phyloP scores from a whole-genome alignment of 2,329 filamentous ascomycete genomes.

The Fusarium burgessii region DNA sequence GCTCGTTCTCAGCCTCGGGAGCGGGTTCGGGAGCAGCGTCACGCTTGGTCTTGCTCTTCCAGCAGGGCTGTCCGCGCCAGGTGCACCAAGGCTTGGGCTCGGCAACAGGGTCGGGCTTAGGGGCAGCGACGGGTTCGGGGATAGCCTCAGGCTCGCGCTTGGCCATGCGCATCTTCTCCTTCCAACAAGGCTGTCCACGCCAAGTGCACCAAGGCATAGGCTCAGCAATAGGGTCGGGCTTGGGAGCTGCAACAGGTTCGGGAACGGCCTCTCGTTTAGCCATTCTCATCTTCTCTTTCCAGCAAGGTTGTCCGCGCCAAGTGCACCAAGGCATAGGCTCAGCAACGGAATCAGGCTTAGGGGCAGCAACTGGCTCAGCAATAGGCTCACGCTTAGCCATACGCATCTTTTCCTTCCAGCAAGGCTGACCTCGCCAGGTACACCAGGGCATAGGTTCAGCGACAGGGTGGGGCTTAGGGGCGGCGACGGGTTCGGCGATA shows the following conservation, averaged over 20 bases:
- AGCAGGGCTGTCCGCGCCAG: conserved; percentile 21
- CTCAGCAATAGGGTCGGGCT: not conserved
- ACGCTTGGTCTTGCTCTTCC: conserved; percentile 24
- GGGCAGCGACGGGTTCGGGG: not conserved
- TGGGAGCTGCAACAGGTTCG: not conserved
- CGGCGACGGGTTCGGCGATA: not conserved
- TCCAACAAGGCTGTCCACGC: conserved; percentile 56
- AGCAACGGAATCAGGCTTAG: not conserved
- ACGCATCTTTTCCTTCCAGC: conserved; percentile 16
- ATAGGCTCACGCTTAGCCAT: conserved; percentile 22
- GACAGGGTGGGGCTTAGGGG: not conserved
- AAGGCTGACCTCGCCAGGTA: conserved; percentile 1
- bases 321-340: conserved; percentile 16
- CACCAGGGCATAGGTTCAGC: conserved; percentile 15
- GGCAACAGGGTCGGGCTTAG: conserved; percentile 3
- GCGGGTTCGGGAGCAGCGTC: conserved; percentile 1
- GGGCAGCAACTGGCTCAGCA: not conserved
- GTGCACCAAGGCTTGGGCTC: conserved; percentile 19
- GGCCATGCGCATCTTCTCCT: conserved; percentile 47
- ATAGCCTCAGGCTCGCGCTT: conserved; percentile 12
- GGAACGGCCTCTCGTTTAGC: conserved; percentile 24
- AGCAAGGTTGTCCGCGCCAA: conserved; percentile 8
- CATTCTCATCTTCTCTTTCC: conserved; percentile 14
- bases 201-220: conserved; percentile 50
- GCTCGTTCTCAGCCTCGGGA: conserved; percentile 7